Conservation (phyloP, 345 rosid genomes). For the Pistacia integerrima region DNA sequence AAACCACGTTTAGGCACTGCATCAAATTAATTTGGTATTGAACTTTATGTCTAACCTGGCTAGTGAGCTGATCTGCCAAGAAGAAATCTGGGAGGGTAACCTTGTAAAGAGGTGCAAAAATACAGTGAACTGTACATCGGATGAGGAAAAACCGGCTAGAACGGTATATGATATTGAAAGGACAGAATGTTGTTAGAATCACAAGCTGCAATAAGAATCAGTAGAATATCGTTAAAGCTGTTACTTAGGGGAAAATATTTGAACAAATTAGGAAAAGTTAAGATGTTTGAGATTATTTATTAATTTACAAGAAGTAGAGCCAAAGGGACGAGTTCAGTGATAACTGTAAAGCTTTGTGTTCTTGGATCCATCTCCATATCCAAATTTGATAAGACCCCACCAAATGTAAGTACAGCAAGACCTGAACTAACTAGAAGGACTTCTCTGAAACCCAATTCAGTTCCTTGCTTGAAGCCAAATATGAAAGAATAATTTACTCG, state of each 20-base stretch:
- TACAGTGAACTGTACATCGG: conserved; percentile 46
- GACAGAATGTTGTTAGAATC: conserved; percentile 48
- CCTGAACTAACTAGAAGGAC: conserved; percentile 54
- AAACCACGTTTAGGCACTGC: no score
- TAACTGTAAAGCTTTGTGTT: conserved; percentile 52
- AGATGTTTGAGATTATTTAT: background rate
- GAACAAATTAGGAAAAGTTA: background rate
- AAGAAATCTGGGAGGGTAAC: conserved; percentile 85
- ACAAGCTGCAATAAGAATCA: conserved; percentile 41
- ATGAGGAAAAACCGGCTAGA: conserved; percentile 65
- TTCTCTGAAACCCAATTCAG: conserved; percentile 65
- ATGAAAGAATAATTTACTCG: conserved; percentile 71
- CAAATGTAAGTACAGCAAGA: conserved; percentile 59
- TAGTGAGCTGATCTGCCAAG: conserved; percentile 84
- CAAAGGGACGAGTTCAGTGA: conserved; percentile 73
- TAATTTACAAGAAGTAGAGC: conserved; percentile 54
- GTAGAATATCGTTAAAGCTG: background rate
- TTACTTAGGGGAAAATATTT: background rate
- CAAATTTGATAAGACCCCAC: conserved; percentile 58
- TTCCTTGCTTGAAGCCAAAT: conserved; percentile 75
- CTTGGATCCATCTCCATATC: conserved; percentile 85
- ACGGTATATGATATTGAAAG: conserved; percentile 64
- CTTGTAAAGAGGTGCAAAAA: conserved; percentile 74
- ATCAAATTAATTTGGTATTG: background rate
- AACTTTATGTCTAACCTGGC: conserved; percentile 53